Conservation (phyloP, 768 basidiomycete genomes). For the Suillus americanus region DNA sequence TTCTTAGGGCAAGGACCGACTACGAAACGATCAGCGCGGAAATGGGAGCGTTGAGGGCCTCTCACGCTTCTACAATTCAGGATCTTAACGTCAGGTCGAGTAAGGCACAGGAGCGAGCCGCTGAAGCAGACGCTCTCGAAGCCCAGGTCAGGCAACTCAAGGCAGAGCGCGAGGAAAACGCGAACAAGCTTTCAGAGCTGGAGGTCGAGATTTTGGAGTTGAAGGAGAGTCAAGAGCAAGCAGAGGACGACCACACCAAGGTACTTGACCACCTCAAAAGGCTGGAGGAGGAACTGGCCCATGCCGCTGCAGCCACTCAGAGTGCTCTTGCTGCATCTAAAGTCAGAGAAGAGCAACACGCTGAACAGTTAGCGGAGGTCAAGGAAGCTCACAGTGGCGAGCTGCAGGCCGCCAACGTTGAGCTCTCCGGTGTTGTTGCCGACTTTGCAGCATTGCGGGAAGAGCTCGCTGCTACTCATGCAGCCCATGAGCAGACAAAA, state of each 20-base stretch:
- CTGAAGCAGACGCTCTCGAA: constrained; percentile 43
- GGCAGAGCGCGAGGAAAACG: constrained; percentile 67
- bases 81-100: constrained; percentile 45
- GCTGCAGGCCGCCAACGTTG: constrained; percentile 43
- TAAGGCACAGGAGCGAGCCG: constrained; percentile 47
- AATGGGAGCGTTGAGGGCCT: constrained; percentile 46
- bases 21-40: constrained; percentile 56
- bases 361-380: constrained; percentile 39
- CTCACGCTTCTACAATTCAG: constrained; percentile 49
- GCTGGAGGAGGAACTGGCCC: constrained; percentile 54
- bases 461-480: constrained; percentile 45
- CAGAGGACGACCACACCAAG: constrained; percentile 57
- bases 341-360: constrained; percentile 47
- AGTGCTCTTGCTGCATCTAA: constrained; percentile 46
- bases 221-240: constrained; percentile 65
- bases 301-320: constrained; percentile 47
- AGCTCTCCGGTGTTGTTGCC: constrained; percentile 42
- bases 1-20: constrained; percentile 63
- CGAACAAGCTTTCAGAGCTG: constrained; percentile 72
- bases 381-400: constrained; percentile 46
- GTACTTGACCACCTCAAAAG: constrained; percentile 44
- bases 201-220: constrained; percentile 81
- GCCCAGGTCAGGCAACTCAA: constrained; percentile 53
- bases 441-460: constrained; percentile 46
- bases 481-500: constrained; percentile 49